Evolutionary conservation across 83 land plant genomes (phyloP).

Genomic region (Thuja plicata): DNA sequence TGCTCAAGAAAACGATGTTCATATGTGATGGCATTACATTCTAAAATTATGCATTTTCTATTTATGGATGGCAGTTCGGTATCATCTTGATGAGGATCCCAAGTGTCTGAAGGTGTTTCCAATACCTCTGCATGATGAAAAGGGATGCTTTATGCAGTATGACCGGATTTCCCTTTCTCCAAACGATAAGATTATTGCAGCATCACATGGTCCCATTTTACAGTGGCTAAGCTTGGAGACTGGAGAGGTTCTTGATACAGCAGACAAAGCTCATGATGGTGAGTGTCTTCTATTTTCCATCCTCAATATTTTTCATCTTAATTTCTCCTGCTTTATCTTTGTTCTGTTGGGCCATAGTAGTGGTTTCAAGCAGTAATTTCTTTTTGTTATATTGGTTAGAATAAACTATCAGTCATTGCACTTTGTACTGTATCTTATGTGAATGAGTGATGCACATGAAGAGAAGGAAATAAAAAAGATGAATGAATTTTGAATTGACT

Average conservation of each 20-base stretch:
- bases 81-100: conserved; percentile 97
- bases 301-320: not conserved
- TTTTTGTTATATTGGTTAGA: not conserved
- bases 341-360: not conserved
- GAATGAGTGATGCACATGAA: not conserved
- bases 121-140: conserved; percentile 74
- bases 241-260: conserved; percentile 85
- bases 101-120: conserved; percentile 86
- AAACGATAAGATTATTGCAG: conserved; percentile 80
- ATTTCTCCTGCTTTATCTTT: not conserved
- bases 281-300: not conserved
- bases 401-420: not conserved
- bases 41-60: not conserved
- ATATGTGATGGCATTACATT: not conserved
- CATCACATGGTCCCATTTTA: conserved; percentile 76
- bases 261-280: conserved; percentile 97
- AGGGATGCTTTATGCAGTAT: conserved; percentile 59
- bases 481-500: not conserved
- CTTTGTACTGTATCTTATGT: not conserved
- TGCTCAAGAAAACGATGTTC: not conserved
- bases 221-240: conserved; percentile 82
- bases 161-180: conserved; percentile 86
- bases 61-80: conserved; percentile 62
- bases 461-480: not conserved
- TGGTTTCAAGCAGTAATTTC: not conserved